Evolutionary conservation across 2,329 filamentous ascomycete species (phyloP).

Genomic region (Diplodia corticola): DNA sequence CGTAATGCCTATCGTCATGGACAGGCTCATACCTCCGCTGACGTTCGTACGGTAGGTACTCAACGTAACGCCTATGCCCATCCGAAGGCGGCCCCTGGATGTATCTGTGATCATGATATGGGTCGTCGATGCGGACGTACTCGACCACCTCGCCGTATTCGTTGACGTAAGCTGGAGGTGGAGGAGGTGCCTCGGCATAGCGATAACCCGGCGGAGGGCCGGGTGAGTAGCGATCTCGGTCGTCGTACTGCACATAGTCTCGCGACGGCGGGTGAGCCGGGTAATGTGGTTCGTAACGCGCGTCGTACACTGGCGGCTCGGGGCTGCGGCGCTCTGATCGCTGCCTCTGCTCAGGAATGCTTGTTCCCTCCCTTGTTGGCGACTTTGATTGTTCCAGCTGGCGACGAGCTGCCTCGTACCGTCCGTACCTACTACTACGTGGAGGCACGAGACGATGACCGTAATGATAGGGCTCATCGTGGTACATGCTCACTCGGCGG

Average conservation of each 20-base stretch:
- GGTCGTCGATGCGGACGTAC: constrained; percentile 21
- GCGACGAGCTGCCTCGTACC: constrained; percentile 21
- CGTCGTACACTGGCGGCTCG: neutral
- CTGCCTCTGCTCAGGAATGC: constrained; percentile 5
- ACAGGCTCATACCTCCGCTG: constrained; percentile 7
- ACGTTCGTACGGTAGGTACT: constrained; percentile 15
- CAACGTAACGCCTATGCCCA: neutral
- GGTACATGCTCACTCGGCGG: constrained; percentile 15
- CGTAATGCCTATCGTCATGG: constrained; percentile 7
- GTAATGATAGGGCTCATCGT: constrained; percentile 9
- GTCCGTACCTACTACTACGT: constrained; percentile 16
- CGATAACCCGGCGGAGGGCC: constrained; percentile 19
- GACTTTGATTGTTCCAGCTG: constrained; percentile 21
- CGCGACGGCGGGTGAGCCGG: neutral
- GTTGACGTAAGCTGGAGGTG: constrained; percentile 15
- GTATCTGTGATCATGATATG: constrained; percentile 12
- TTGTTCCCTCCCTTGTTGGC: constrained; percentile 12
- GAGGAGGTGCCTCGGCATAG: constrained; percentile 5
- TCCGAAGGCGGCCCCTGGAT: neutral
- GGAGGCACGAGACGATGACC: constrained; percentile 6
- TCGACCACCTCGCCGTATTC: constrained; percentile 23
- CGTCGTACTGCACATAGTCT: constrained; percentile 18
- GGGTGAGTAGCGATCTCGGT: constrained; percentile 12
- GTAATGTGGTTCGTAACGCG: neutral
- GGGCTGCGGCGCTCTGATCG: constrained; percentile 7